Evolutionary conservation across 225 moss, liverwort and hornwort species (phyloP), one percentile per base, ranked within the genome.

Genomic region (Pseudisothecium myosuroides): DNA sequence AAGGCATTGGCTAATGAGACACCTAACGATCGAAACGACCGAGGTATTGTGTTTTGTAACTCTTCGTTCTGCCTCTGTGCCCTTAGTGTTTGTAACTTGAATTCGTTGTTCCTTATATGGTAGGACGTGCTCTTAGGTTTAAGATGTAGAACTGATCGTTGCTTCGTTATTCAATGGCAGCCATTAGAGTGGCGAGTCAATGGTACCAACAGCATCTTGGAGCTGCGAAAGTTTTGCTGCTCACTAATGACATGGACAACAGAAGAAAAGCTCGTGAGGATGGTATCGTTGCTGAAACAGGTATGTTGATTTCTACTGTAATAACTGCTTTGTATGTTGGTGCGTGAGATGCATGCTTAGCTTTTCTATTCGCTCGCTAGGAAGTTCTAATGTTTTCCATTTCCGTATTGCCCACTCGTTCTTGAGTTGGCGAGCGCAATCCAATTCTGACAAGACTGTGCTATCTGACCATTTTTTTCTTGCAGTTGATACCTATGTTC

Each of bases 21-120:
- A 29, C 96, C 97, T 34, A 99, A 97, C 95, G 96, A 99, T 92
- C 96, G 98, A 71, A 99, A 99, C 93, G 98, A 99, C 85, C 91
- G 98, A 92, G 98, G 98, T 98, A 92, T 61, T 73, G 66, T 67
- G 71, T 76, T 59, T 78, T 83, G 36, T 50, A 56, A 49, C 67
- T 56, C 37, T 80, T 78, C 43, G 19, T 68, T 65, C 45, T 86
- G 66, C 41, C 17, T 52, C 74, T 83, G 52, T 80, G 67, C 66
- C 61, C 17, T 21, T 73, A 27, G 41, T 85, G 73, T 41, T 37
- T 59, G 21, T 45, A 77, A 52, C 61, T 86, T 74, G 69, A 84
- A 62, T 76, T 81, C 62, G 31, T 71, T 85, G 73, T 72, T 81
- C 41, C 49, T 50, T n/a, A 45, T 29, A 31, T 78, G 52, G 54